Conservation (phyloP, 2,329 filamentous ascomycete species). For the Cadophora luteo-olivacea region DNA sequence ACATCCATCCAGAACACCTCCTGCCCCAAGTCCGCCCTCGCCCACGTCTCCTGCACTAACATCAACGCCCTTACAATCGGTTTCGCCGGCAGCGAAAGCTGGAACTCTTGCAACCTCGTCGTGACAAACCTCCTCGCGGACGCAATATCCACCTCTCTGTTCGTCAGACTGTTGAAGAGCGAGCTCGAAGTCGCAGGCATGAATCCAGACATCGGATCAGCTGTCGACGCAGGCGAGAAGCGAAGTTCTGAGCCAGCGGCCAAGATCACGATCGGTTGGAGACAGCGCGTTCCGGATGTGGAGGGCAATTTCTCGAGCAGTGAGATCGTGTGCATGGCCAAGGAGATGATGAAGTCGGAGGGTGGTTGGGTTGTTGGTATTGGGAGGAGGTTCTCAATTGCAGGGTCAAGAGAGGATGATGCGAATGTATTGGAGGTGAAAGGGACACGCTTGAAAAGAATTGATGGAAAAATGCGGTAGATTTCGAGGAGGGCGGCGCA, state of each 20-base stretch:
- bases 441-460: constrained; percentile 35
- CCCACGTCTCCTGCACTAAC: constrained; percentile 41
- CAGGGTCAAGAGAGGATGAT: constrained; percentile 5
- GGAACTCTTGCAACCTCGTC: constrained; percentile 40
- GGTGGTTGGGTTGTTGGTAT: constrained; percentile 30
- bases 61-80: constrained; percentile 36
- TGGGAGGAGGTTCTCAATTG: constrained; percentile 27
- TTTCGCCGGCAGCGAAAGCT: constrained; percentile 40
- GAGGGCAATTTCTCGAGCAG: constrained; percentile 39
- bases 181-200: constrained; percentile 18
- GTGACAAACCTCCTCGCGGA: constrained; percentile 37
- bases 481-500: constrained; percentile 40
- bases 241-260: constrained; percentile 38
- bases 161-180: constrained; percentile 37
- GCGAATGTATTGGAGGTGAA: constrained; percentile 23
- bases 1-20: constrained; percentile 42
- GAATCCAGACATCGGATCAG: constrained; percentile 19
- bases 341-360: constrained; percentile 39
- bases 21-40: constrained; percentile 34
- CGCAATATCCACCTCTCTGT: constrained; percentile 40
- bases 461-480: constrained; percentile 39
- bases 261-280: constrained; percentile 41
- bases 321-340: constrained; percentile 39
- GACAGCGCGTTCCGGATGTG: constrained; percentile 39
- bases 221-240: constrained; percentile 29